A percentile compares a stretch with the other conserved stretches of the same genome.
phyloP scores from a whole-genome alignment of 352 stramenopile species.

The Globisporangium irregulare region DNA sequence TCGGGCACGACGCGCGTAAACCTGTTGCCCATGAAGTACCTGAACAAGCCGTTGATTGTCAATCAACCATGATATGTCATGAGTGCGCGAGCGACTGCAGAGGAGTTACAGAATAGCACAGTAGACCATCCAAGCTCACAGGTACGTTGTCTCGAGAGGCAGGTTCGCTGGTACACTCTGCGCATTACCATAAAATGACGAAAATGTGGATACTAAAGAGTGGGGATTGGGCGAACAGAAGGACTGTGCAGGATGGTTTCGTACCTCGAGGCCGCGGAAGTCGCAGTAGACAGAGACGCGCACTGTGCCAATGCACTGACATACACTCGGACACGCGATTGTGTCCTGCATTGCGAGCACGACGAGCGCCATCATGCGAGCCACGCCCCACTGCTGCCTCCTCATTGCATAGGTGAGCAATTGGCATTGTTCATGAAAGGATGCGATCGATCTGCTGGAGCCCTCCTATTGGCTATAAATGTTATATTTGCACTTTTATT shows the following conservation, averaged over 20 bases:
- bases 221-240: neutral
- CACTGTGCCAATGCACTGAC: slow-evolving; percentile 60
- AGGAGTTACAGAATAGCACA: neutral
- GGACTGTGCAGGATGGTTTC: neutral
- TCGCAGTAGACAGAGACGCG: slow-evolving; percentile 77
- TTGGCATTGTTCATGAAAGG: neutral
- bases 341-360: neutral
- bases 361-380: neutral
- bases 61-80: neutral
- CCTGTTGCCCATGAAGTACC: slow-evolving; percentile 69
- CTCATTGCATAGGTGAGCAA: neutral
- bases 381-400: neutral
- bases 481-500: neutral
- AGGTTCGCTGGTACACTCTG: slow-evolving; percentile 61
- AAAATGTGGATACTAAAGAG: neutral
- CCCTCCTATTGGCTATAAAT: neutral
- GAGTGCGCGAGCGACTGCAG: slow-evolving; percentile 5
- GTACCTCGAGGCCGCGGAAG: slow-evolving; percentile 59
- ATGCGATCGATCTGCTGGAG: neutral
- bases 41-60: slow-evolving; percentile 13
- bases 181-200: slow-evolving; percentile 1
- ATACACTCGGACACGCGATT: slow-evolving; percentile 40
- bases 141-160: slow-evolving; percentile 61
- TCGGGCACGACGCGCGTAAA: slow-evolving; percentile 55
- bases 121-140: slow-evolving; percentile 36